phyloP scores from a whole-genome alignment of 106 monocot species.

The Platanthera zijinensis region DNA sequence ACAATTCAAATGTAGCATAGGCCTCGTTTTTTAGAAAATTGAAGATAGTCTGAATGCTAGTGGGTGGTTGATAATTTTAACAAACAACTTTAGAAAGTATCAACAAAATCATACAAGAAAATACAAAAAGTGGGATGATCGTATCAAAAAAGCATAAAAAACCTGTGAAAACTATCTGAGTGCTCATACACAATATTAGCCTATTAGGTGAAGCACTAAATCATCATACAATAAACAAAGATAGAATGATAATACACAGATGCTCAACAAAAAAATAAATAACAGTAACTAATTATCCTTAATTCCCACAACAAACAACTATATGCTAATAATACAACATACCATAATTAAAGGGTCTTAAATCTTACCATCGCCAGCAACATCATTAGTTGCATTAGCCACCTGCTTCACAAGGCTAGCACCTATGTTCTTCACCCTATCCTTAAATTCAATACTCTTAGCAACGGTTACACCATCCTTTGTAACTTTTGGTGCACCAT shows the following conservation, averaged over 20 bases:
- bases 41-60: not conserved
- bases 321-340: not conserved
- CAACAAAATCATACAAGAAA: not conserved
- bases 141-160: not conserved
- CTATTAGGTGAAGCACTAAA: not conserved
- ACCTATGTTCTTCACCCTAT: conserved; percentile 84
- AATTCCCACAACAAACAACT: too few relatives aligned
- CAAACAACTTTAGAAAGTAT: not conserved
- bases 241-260: too few relatives aligned
- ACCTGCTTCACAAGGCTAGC: conserved; percentile 95
- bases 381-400: conserved; percentile 92
- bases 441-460: conserved; percentile 91
- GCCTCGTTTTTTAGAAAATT: not conserved
- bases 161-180: not conserved
- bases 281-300: too few relatives aligned
- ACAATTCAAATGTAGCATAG: not conserved
- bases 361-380: conserved; percentile 83
- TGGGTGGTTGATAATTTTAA: not conserved
- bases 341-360: not conserved
- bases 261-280: too few relatives aligned
- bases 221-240: not conserved
- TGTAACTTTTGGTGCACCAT: conserved; percentile 93
- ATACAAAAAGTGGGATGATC: not conserved
- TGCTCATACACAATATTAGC: not conserved
- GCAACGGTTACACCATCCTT: conserved; percentile 99